Evolutionary conservation across 371 early-diverging fungal genomes (phyloP).

Genomic region (Cladochytrium tenue): DNA sequence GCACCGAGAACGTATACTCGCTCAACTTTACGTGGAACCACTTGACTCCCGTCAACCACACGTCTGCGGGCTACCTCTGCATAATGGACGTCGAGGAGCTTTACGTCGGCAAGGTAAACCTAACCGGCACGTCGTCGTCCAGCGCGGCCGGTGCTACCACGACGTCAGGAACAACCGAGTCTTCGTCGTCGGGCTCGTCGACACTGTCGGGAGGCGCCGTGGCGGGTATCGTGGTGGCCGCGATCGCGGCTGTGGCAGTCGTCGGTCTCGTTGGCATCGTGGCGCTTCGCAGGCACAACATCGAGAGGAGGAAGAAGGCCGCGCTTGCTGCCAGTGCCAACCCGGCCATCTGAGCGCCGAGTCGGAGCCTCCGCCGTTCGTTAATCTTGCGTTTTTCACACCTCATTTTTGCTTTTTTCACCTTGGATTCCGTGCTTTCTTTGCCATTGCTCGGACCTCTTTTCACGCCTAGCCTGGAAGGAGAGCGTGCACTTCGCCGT

Average conservation of each 20-base stretch:
- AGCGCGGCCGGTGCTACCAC: neutral
- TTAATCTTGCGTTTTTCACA: neutral
- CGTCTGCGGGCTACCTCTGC: neutral
- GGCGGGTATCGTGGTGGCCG: neutral
- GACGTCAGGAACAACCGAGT: no score
- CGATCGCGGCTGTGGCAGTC: neutral
- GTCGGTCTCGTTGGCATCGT: neutral
- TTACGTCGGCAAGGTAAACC: neutral
- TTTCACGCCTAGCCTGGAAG: neutral
- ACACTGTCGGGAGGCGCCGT: neutral
- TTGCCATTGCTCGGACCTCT: neutral
- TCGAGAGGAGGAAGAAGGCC: conserved; percentile 1
- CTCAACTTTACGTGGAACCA: neutral
- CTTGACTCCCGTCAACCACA: neutral
- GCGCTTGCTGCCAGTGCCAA: no score
- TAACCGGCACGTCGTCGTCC: neutral
- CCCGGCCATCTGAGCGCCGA: neutral
- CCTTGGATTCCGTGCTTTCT: neutral
- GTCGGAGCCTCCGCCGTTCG: neutral
- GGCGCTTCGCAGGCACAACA: neutral
- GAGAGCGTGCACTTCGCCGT: no score
- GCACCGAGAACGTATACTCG: neutral
- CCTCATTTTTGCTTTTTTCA: neutral
- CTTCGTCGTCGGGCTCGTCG: neutral
- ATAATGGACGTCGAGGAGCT: neutral